Percentiles rank a stretch among this genome's conserved stretches.
Conservation (phyloP, 176 grass and related monocot species). For the Oryza glumipatula region DNA sequence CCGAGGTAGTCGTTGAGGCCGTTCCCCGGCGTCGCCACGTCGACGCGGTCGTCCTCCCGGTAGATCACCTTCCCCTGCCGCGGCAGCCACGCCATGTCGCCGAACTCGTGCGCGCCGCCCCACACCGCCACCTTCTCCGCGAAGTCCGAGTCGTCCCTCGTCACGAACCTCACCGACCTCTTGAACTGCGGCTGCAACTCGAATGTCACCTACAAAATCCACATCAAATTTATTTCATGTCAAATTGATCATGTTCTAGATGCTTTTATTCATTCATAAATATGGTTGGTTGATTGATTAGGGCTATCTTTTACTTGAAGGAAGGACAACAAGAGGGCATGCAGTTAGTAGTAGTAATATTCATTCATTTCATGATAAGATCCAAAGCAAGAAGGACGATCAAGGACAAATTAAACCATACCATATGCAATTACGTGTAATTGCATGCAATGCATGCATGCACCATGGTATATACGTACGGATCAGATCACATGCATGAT, state of each 20-base stretch:
- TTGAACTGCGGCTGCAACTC: conserved; percentile 36
- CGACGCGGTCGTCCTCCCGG: conserved; percentile 38
- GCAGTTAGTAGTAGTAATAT: not conserved
- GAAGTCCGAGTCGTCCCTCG: conserved; percentile 35
- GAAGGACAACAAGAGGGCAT: not conserved
- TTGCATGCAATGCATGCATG: no score
- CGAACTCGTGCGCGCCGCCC: conserved; percentile 42
- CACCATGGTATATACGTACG: no score
- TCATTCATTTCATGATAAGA: not conserved
- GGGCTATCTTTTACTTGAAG: not conserved
- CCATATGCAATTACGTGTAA: no score
- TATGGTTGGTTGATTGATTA: not conserved
- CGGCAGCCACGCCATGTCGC: conserved; percentile 45
- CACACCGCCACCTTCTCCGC: conserved; percentile 12
- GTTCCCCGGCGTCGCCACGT: not conserved
- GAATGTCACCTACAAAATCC: conserved; percentile 34
- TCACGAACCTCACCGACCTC: conserved; percentile 25
- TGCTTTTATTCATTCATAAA: not conserved
- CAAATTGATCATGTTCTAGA: no score
- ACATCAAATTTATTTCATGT: no score
- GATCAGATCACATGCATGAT: no score
- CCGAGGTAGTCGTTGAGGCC: conserved; percentile 19
- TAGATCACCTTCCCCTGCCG: conserved; percentile 31
- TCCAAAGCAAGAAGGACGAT: not conserved
- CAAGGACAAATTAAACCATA: no score